phyloP scores from a whole-genome alignment of 768 basidiomycete genomes.

The Panaeolus cyanescens region DNA sequence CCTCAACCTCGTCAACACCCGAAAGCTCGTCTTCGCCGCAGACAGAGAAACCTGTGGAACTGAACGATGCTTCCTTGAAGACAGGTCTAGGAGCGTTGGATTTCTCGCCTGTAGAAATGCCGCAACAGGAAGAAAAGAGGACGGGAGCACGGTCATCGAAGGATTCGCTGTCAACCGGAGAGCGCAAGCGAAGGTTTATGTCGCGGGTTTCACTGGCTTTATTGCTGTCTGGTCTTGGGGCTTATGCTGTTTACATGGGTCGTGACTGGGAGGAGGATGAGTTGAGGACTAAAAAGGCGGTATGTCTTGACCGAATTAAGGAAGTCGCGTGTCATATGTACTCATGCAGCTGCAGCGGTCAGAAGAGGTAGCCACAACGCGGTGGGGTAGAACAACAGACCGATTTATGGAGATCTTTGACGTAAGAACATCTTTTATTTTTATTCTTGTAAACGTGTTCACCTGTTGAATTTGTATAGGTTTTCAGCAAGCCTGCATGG shows the following conservation, averaged over 20 bases:
- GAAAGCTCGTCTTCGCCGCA: constrained; percentile 9
- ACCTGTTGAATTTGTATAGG: constrained; percentile 41
- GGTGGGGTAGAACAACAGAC: constrained; percentile 64
- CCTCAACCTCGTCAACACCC: constrained; percentile 12
- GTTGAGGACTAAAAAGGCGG: constrained; percentile 62
- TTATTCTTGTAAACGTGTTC: background rate
- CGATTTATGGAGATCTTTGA: constrained; percentile 70
- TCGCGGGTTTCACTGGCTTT: constrained; percentile 56
- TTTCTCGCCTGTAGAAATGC: constrained; percentile 57
- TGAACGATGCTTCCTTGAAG: constrained; percentile 1
- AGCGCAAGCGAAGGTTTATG: constrained; percentile 62
- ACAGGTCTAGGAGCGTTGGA: constrained; percentile 42
- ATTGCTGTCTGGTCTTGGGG: constrained; percentile 56
- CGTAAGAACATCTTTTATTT: constrained; percentile 39
- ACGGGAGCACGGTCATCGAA: constrained; percentile 82
- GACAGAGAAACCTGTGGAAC: background rate
- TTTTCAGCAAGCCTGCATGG: constrained; percentile 94
- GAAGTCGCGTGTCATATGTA: background rate
- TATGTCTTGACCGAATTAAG: constrained; percentile 30
- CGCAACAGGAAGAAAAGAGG: constrained; percentile 41
- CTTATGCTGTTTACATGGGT: constrained; percentile 66
- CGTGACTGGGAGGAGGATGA: constrained; percentile 80
- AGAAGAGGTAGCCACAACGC: constrained; percentile 59
- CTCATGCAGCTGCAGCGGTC: constrained; percentile 39
- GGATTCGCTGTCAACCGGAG: constrained; percentile 77